A percentile compares a stretch with the other conserved stretches of the same genome.
Evolutionary conservation across 1,284 basidiomycete species (phyloP).

Genomic region (Ustilago lituana): DNA sequence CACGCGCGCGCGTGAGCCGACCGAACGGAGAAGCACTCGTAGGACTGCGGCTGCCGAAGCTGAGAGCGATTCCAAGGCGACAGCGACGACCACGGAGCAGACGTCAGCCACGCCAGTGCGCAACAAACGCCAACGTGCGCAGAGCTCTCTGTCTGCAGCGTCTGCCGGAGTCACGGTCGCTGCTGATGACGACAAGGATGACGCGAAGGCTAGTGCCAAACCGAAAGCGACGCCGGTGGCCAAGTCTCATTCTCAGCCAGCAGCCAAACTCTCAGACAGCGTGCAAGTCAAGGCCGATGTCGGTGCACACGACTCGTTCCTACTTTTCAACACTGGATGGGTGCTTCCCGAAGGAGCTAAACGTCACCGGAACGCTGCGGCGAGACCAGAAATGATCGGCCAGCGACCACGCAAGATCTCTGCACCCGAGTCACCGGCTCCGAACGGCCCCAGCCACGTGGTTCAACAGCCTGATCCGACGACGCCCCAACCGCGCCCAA

Average conservation of each 20-base stretch:
- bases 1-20: slow-evolving; percentile 5
- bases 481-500: slow-evolving; percentile 26
- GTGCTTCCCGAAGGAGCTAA: slow-evolving; percentile 77
- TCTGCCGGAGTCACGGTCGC: background rate
- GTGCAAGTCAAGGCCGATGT: slow-evolving; percentile 70
- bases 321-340: slow-evolving; percentile 86
- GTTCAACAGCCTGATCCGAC: background rate
- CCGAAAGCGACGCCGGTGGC: slow-evolving; percentile 9
- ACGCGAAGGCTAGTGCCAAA: background rate
- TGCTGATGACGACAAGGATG: background rate
- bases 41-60: slow-evolving; percentile 17
- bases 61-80: background rate
- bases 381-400: slow-evolving; percentile 32
- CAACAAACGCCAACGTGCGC: slow-evolving; percentile 24
- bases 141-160: slow-evolving; percentile 12
- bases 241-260: slow-evolving; percentile 16
- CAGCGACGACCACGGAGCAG: background rate
- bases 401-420: slow-evolving; percentile 44
- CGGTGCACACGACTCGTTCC: slow-evolving; percentile 79
- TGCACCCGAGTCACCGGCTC: slow-evolving; percentile 42
- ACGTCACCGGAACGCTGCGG: slow-evolving; percentile 26
- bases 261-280: slow-evolving; percentile 71
- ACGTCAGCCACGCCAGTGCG: slow-evolving; percentile 1
- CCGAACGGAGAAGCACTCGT: slow-evolving; percentile 34
- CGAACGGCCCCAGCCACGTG: background rate